These are phyloP conservation scores for Oryza meridionalis DNA, from an alignment of 176 grass and related monocot species.

Conservation along the genomic window DNA sequence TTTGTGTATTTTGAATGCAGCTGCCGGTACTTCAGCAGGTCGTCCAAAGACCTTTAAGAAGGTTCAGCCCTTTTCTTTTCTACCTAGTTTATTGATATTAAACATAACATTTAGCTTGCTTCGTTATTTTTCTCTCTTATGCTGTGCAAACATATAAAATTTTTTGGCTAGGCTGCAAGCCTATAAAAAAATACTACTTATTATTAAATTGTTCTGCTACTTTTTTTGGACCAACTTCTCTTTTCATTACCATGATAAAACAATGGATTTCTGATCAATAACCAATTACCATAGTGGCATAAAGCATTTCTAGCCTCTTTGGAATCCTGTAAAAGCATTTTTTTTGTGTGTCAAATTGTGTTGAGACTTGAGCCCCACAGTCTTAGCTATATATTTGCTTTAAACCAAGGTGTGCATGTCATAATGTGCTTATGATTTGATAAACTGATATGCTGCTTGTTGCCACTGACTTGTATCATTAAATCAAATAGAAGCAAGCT, in stretches of 20 bases:
- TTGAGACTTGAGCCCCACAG: neutral
- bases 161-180: too few species aligned
- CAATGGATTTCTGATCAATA: neutral
- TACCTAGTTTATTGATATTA: neutral
- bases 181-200: neutral
- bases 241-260: neutral
- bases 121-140: neutral
- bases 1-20: slow-evolving; percentile 57
- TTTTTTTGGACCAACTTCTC: neutral
- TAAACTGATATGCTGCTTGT: neutral
- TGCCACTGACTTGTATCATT: slow-evolving; percentile 10
- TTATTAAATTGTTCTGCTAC: neutral
- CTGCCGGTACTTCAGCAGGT: slow-evolving; percentile 61
- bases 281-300: neutral
- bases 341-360: neutral
- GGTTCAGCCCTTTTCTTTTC: slow-evolving; percentile 41
- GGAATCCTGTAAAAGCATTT: neutral
- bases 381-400: neutral
- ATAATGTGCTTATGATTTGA: too few species aligned
- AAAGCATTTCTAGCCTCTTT: neutral
- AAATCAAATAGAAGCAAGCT: slow-evolving; percentile 45
- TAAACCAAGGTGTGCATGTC: neutral
- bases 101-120: neutral
- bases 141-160: neutral
- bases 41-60: slow-evolving; percentile 66